Base-by-base conservation (phyloP, 306 rosid species). In the Rubus idaeus region DNA sequence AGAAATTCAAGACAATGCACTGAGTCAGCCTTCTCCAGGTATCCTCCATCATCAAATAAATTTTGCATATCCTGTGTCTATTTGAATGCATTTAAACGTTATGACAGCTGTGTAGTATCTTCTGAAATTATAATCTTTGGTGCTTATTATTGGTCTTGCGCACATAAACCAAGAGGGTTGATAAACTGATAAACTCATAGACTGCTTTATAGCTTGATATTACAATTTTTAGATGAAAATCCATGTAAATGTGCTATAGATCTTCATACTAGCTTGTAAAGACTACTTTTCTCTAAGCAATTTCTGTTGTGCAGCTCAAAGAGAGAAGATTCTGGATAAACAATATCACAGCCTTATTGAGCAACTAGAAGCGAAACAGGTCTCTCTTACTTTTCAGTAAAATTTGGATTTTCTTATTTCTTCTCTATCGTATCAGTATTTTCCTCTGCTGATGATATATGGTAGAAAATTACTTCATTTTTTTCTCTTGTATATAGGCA, bases 301-400 rank as follows among this genome's bases (percentile, higher is more conserved):
- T 40, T 67, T 76, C 45, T 60, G 64, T 78, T 77, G 44, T 86
- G 88, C 97, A 92, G 97, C 75, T 65, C 99, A 92, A 80, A 86
- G 97, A 77, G 92, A 92, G 90, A 95, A 95, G 87, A 77, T 86
- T 69, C 85, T 92, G 81, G 99, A 95, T 81, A 90, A 87, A 81
- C 99, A 89, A 70, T 95, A 90, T 71, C 97, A 90, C 79, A 87
- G 96, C 81, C 90, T 92, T 73, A 90, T 95, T 46, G 97, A 90
- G 90, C 99, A 92, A 74, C 91, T 95, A 30, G 97, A 88, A 10
- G 84, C 74, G 66, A 95, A 95, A 71, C 97, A 92, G 91, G 97
- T 91, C 45, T 76, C 47, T 75, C 45, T 65, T 63, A 63, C 47
- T 26, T 70, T 63, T 26, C 10, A 37, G 5, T 7, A 46, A 49